These are phyloP conservation scores for Daldinia childiae DNA, from an alignment of 495 filamentous ascomycete genomes.

Conservation along the genomic window DNA sequence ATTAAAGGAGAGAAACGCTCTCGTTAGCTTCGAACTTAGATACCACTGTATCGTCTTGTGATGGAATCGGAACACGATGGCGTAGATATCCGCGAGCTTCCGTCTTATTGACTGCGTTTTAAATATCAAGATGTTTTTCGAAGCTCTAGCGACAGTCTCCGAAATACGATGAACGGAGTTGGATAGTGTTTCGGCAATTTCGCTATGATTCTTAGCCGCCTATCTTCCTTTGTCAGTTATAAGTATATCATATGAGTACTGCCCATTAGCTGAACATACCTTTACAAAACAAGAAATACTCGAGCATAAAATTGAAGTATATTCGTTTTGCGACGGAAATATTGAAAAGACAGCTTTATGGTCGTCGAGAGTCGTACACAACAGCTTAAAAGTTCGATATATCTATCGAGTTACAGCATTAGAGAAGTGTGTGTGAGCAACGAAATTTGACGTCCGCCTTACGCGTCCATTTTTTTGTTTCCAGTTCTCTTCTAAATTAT, in stretches of 20 bases:
- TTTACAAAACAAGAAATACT: conserved; percentile 21
- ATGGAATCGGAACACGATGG: conserved; percentile 13
- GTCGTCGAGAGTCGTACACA: conserved; percentile 18
- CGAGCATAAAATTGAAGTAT: conserved; percentile 11
- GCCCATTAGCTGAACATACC: background rate
- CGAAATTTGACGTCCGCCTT: background rate
- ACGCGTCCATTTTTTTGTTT: conserved; percentile 15
- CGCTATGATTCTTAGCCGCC: conserved; percentile 16
- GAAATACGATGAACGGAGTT: conserved; percentile 4
- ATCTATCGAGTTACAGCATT: background rate
- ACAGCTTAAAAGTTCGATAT: conserved; percentile 1
- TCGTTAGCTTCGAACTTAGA: conserved; percentile 6
- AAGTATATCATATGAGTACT: background rate
- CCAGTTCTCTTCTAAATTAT: conserved; percentile 9
- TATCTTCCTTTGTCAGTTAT: background rate
- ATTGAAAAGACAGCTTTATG: conserved; percentile 13
- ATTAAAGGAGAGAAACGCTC: conserved; percentile 12
- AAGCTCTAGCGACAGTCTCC: conserved; percentile 14
- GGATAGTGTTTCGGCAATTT: conserved; percentile 13
- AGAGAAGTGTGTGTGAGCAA: background rate
- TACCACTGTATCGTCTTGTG: conserved; percentile 18
- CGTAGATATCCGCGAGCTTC: conserved; percentile 14
- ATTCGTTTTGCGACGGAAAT: conserved; percentile 19
- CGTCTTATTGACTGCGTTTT: conserved; percentile 11
- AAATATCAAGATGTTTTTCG: conserved; percentile 9